These are phyloP conservation scores for Trichaptum fuscoviolaceum DNA, from an alignment of 768 basidiomycete genomes.

Conservation along the genomic window DNA sequence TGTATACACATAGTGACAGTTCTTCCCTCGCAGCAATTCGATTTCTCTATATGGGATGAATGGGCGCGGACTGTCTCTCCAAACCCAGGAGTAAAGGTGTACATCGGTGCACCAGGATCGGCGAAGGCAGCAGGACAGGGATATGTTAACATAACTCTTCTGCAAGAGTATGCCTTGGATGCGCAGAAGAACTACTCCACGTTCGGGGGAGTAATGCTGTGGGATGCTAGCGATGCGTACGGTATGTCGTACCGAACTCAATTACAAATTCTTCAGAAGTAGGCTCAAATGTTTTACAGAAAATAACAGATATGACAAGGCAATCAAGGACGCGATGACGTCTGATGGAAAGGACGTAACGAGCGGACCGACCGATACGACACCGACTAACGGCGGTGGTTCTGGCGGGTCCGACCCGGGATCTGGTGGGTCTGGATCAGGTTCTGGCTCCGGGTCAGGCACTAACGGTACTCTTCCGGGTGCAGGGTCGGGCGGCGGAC, in stretches of 20 bases:
- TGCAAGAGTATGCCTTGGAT: slow-evolving; percentile 9
- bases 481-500: not conserved
- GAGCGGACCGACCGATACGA: not conserved
- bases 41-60: slow-evolving; percentile 16
- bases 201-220: slow-evolving; percentile 17
- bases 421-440: not conserved
- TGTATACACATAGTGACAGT: not conserved
- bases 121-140: slow-evolving; percentile 17
- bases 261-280: not conserved
- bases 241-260: slow-evolving; percentile 7
- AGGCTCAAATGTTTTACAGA: slow-evolving; percentile 1
- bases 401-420: not conserved
- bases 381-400: not conserved
- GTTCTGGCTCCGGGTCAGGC: not conserved
- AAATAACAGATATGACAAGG: slow-evolving; percentile 14
- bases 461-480: not conserved
- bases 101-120: slow-evolving; percentile 19
- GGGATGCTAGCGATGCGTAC: slow-evolving; percentile 15
- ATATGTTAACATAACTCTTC: slow-evolving; percentile 9
- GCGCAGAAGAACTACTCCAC: slow-evolving; percentile 15
- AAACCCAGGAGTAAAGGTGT: slow-evolving; percentile 21
- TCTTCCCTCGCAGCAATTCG: not conserved
- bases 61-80: slow-evolving; percentile 18
- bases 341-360: not conserved
- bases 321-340: slow-evolving; percentile 11